phyloP scores from a whole-genome alignment of 768 basidiomycete species.

The Leccinellum luteum region DNA sequence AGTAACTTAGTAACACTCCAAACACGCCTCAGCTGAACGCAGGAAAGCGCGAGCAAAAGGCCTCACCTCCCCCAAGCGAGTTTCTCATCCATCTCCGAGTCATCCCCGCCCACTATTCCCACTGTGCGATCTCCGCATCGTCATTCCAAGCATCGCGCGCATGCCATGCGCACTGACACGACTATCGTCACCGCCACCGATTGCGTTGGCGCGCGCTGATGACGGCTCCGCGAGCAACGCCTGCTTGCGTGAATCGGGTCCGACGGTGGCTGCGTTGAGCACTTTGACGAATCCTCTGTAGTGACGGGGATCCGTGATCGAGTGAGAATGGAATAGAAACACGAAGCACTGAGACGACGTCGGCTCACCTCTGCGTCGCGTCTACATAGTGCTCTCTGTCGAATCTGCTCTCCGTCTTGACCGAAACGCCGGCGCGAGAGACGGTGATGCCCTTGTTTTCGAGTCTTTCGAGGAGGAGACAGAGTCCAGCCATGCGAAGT shows the following conservation, averaged over 20 bases:
- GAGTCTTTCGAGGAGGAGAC: slow-evolving; percentile 26
- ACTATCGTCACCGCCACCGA: background rate
- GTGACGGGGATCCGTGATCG: background rate
- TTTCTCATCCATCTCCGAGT: background rate
- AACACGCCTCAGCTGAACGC: background rate
- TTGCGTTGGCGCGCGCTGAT: background rate
- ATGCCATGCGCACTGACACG: background rate
- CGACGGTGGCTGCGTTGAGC: slow-evolving; percentile 44
- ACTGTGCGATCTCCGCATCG: slow-evolving; percentile 6
- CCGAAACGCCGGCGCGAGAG: slow-evolving; percentile 57
- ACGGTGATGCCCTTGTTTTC: slow-evolving; percentile 56
- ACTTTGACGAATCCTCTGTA: slow-evolving; percentile 52
- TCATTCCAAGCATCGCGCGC: background rate
- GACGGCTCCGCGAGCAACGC: slow-evolving; percentile 5
- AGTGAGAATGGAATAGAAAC: background rate
- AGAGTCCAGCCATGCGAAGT: background rate
- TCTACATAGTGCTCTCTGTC: slow-evolving; percentile 67
- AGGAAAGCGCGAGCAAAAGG: background rate
- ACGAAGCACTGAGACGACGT: background rate
- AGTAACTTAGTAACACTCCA: background rate
- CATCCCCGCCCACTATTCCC: background rate
- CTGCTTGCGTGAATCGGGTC: slow-evolving; percentile 7
- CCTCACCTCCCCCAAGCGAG: background rate
- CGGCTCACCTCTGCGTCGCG: slow-evolving; percentile 64
- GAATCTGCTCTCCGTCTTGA: slow-evolving; percentile 60